Conservation (phyloP, 352 stramenopile species). For the Plasmopara muralis region DNA sequence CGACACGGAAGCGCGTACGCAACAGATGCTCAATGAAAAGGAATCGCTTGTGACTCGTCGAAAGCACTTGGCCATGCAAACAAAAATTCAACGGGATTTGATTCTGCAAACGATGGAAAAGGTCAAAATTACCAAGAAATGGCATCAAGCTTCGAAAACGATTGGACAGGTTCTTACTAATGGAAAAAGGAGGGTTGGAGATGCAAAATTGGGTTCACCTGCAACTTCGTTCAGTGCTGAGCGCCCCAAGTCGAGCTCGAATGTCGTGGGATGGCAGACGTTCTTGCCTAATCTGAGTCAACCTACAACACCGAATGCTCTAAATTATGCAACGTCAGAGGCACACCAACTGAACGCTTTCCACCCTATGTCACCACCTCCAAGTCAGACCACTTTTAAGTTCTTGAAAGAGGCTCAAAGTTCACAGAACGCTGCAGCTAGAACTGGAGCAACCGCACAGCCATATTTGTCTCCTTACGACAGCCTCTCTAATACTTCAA, state of each 20-base stretch:
- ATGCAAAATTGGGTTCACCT: conserved; percentile 15
- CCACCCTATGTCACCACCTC: conserved; percentile 49
- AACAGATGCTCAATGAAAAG: conserved; percentile 78
- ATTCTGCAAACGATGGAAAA: conserved; percentile 87
- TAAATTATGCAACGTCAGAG: not conserved
- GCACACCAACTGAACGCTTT: conserved; percentile 40
- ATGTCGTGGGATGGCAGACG: conserved; percentile 31
- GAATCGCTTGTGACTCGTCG: conserved; percentile 72
- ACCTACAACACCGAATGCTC: conserved; percentile 19
- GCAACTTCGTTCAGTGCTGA: conserved; percentile 26
- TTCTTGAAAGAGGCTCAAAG: conserved; percentile 61
- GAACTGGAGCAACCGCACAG: conserved; percentile 25
- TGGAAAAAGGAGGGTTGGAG: conserved; percentile 8
- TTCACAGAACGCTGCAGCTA: conserved; percentile 11
- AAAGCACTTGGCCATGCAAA: conserved; percentile 69
- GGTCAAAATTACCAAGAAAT: conserved; percentile 86
- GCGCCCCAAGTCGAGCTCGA: conserved; percentile 52
- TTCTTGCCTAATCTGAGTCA: conserved; percentile 32
- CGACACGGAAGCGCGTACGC: conserved; percentile 73
- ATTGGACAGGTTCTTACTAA: conserved; percentile 67
- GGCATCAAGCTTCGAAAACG: conserved; percentile 68
- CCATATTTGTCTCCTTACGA: conserved; percentile 72
- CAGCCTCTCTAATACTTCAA: conserved; percentile 40
- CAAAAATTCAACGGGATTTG: conserved; percentile 85
- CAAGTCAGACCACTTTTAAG: conserved; percentile 65